Evolutionary conservation across 768 basidiomycete species (phyloP).

Genomic region (Boletus rex-veris): DNA sequence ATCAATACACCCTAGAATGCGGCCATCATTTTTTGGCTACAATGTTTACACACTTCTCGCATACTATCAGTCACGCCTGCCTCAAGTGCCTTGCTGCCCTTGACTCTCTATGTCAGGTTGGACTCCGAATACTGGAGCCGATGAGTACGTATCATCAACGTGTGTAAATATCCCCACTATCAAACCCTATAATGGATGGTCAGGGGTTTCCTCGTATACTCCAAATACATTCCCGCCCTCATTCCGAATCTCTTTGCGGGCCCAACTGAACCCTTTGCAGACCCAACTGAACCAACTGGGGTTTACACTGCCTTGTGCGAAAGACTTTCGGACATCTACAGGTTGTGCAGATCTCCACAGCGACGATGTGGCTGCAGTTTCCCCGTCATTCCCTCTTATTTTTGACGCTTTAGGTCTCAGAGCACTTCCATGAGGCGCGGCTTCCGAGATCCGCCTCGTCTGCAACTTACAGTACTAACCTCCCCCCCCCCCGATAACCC

Average conservation of each 20-base stretch:
- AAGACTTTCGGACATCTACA: not conserved
- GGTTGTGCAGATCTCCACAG: slow-evolving; percentile 9
- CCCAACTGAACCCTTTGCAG: no score
- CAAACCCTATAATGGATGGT: slow-evolving; percentile 15
- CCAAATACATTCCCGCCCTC: slow-evolving; percentile 9
- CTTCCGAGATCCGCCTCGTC: not conserved
- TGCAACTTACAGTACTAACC: not conserved
- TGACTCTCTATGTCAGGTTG: slow-evolving; percentile 10
- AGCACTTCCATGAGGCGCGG: slow-evolving; percentile 6
- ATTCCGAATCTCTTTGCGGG: not conserved
- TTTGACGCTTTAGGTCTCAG: slow-evolving; percentile 6
- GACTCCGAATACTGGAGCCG: slow-evolving; percentile 8
- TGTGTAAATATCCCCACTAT: slow-evolving; percentile 16
- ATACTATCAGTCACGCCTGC: slow-evolving; percentile 1
- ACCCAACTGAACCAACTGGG: no score
- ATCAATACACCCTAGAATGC: slow-evolving; percentile 30
- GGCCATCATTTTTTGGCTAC: slow-evolving; percentile 2
- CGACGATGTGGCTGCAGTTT: not conserved
- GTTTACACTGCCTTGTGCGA: slow-evolving; percentile 10
- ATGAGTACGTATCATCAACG: slow-evolving; percentile 10
- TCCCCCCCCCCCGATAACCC: no score
- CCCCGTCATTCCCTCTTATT: not conserved
- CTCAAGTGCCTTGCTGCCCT: slow-evolving; percentile 2
- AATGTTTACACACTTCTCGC: slow-evolving; percentile 3
- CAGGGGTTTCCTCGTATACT: slow-evolving; percentile 1